These are phyloP conservation scores for Penicillium cosmopolitanum DNA, from an alignment of 495 filamentous ascomycete genomes.

Conservation along the genomic window DNA sequence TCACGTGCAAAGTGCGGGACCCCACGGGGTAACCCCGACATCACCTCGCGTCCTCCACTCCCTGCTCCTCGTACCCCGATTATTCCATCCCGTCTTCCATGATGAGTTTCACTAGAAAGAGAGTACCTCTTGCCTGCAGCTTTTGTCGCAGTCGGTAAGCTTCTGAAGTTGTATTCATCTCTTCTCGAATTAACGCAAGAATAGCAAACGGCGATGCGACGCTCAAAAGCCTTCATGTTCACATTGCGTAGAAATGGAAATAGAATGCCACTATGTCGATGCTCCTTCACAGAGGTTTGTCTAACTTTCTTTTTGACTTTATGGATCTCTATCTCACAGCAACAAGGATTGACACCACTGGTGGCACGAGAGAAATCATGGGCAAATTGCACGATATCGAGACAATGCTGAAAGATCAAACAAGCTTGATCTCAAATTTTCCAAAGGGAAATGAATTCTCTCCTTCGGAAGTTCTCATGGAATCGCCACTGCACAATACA, in stretches of 20 bases:
- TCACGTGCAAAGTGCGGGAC: too few relatives aligned
- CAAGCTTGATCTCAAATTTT: background rate
- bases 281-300: background rate
- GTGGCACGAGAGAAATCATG: background rate
- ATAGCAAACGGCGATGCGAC: background rate
- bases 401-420: background rate
- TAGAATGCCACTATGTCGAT: background rate
- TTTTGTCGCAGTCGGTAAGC: background rate
- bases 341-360: background rate
- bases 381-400: background rate
- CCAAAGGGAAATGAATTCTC: background rate
- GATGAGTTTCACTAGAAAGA: slow-evolving; percentile 3
- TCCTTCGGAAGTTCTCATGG: background rate
- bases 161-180: background rate
- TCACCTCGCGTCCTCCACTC: too few relatives aligned
- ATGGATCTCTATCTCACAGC: background rate
- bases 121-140: background rate
- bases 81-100: too few relatives aligned
- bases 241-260: background rate
- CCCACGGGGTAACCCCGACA: too few relatives aligned
- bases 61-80: too few relatives aligned
- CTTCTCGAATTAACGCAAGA: background rate
- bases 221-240: background rate
- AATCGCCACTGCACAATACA: background rate
- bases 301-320: background rate